A percentile compares a stretch with the other conserved stretches of the same genome.
These are phyloP conservation scores for Arabidopsis thaliana DNA, from an alignment of 345 rosid species.

Conservation along the genomic window TAIR10.1 NC_003070.9:22641001-22641500, in stretches of 20 bases:
- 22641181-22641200: slow-evolving; percentile 29
- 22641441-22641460: not conserved
- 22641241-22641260: slow-evolving; percentile 19
- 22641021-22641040: slow-evolving; percentile 7
- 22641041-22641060: slow-evolving; percentile 24
- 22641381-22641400: not conserved
- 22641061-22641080: slow-evolving; percentile 3
- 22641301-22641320: slow-evolving; percentile 22
- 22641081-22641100: slow-evolving; percentile 39
- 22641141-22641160: slow-evolving; percentile 1
- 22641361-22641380: slow-evolving; percentile 12
- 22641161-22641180: not conserved
- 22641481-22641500: no score
- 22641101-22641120: slow-evolving; percentile 26
- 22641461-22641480: no score
- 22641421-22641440: slow-evolving; percentile 7
- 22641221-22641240: slow-evolving; percentile 11
- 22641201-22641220: slow-evolving; percentile 24
- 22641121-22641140: slow-evolving; percentile 35
- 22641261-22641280: not conserved
- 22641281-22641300: slow-evolving; percentile 24
- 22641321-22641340: not conserved
- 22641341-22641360: slow-evolving; percentile 30
- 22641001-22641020: slow-evolving; percentile 21
- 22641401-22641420: not conserved